phyloP scores from a whole-genome alignment of 208 protist species.

The Leishmania tropica region DNA sequence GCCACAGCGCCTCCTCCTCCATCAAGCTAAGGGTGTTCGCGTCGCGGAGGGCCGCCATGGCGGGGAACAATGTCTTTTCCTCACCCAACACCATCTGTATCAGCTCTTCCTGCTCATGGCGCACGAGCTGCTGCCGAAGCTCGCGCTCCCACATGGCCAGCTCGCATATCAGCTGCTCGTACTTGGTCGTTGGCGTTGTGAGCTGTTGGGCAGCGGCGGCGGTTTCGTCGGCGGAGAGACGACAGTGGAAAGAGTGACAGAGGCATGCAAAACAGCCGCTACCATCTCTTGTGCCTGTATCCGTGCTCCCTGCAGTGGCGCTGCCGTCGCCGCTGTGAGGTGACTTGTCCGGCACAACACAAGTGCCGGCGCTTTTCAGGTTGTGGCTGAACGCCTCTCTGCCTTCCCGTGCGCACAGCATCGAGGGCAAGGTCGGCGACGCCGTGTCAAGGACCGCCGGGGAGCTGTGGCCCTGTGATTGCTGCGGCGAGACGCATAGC shows the following conservation, averaged over 20 bases:
- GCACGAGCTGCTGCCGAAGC: constrained; percentile 21
- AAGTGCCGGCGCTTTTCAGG: neutral
- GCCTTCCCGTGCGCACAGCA: neutral
- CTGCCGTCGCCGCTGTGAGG: neutral
- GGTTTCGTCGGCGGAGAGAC: neutral
- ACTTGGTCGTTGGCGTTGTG: neutral
- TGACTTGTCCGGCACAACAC: no score
- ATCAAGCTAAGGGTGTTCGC: constrained; percentile 7
- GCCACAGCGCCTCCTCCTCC: constrained; percentile 12
- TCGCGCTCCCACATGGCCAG: constrained; percentile 15
- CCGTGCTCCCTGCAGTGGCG: neutral
- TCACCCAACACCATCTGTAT: constrained; percentile 14
- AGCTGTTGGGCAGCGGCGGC: neutral
- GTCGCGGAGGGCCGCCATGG: constrained; percentile 14
- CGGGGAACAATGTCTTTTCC: constrained; percentile 10
- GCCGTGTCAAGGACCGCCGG: neutral
- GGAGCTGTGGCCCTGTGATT: neutral
- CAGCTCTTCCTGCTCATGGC: constrained; percentile 26
- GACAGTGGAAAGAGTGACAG: neutral
- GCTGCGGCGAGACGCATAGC: constrained; percentile 1
- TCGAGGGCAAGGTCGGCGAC: neutral
- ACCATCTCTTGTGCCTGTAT: neutral
- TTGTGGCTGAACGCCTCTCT: neutral
- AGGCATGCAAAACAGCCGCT: constrained; percentile 3
- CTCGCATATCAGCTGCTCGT: constrained; percentile 4